Base-by-base conservation (phyloP, 1,139 yeast species). In the Meyerozyma athensensis region DNA sequence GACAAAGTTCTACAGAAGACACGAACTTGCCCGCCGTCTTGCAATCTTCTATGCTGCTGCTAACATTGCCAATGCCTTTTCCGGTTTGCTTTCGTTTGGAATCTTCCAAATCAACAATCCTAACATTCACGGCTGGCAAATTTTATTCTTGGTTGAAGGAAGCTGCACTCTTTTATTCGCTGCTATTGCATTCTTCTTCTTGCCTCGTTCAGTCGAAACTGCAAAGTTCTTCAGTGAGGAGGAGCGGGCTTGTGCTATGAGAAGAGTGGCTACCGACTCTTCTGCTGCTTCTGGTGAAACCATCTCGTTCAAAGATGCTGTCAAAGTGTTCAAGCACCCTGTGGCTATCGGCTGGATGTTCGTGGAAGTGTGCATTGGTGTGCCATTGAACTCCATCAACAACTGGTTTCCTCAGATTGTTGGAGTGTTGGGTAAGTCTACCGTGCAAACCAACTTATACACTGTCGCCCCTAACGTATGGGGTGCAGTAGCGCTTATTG, bases 381-480 rank as follows among this genome's bases (percentile, higher is more conserved):
- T 72, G 24, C 77, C 77, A 2, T 53, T 71, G 31, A 68, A 68
- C 48, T 67, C 75, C 12, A 64, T 72, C 43, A 67, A 68, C 44
- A 68, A 66, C 48, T 72, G 74, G 72, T 68, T 72, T 43, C 77
- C 64, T 9, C 63, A 57, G 43, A 59, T 59, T 36, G 53, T 59
- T 30, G 52, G 49, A 19, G 53, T 48, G 19, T 50, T 59, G 40
- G 63, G 63, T 6, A 54, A 54, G 34, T 55, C 63, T 2, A 46
- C 59, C 0, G 62, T 59, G 14, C 50, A 52, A 38, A 58, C 64
- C 6, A 58, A 59, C 39, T 49, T 59, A 33, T 54, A 43, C 38
- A 59, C 64, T 3, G 61, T 59, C 34, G 63, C 63, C 21, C 64
- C 64, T 6, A 59, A 59, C 37, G 42, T 57, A 14, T 57, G 59